Conservation (phyloP, 73 alveolate genomes). For the Paraurostyla sp. region DNA sequence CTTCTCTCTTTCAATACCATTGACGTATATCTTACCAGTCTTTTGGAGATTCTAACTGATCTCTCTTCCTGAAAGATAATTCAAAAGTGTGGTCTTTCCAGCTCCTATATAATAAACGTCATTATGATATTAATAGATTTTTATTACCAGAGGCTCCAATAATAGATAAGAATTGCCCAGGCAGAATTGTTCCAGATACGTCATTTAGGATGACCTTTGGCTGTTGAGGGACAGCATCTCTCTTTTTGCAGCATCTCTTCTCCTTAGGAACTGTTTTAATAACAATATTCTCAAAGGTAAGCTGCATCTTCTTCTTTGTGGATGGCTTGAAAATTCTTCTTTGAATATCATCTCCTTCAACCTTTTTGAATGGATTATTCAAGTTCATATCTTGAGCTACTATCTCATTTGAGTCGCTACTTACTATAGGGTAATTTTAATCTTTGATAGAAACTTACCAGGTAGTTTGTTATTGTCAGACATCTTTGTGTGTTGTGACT, state of each 20-base stretch:
- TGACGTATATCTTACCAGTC: conserved; percentile 87
- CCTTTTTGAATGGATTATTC: neutral
- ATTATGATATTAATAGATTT: neutral
- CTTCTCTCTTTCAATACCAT: conserved; percentile 75
- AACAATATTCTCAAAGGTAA: conserved; percentile 34
- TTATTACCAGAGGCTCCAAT: conserved; percentile 90
- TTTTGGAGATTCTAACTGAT: conserved; percentile 72
- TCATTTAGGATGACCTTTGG: conserved; percentile 73
- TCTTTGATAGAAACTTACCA: too few species aligned
- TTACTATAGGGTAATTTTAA: too few species aligned
- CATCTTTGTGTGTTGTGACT: too few species aligned
- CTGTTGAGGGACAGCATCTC: neutral
- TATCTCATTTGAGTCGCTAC: too few species aligned
- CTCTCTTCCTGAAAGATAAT: conserved; percentile 87
- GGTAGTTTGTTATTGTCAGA: too few species aligned
- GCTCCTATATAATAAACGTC: conserved; percentile 75
- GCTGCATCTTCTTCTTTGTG: conserved; percentile 51
- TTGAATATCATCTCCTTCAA: neutral
- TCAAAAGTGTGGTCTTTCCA: conserved; percentile 96
- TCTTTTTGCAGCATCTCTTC: conserved; percentile 30
- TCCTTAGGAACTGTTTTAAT: conserved; percentile 37
- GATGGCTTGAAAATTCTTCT: conserved; percentile 29
- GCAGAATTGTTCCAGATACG: conserved; percentile 85
- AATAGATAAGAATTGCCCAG: conserved; percentile 92
- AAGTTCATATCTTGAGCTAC: too few species aligned